A percentile compares a stretch with the other conserved stretches of the same genome.
These are phyloP conservation scores for Thuidium tamariscinum DNA, from an alignment of 225 moss, liverwort and hornwort species.

Conservation along the genomic window DNA sequence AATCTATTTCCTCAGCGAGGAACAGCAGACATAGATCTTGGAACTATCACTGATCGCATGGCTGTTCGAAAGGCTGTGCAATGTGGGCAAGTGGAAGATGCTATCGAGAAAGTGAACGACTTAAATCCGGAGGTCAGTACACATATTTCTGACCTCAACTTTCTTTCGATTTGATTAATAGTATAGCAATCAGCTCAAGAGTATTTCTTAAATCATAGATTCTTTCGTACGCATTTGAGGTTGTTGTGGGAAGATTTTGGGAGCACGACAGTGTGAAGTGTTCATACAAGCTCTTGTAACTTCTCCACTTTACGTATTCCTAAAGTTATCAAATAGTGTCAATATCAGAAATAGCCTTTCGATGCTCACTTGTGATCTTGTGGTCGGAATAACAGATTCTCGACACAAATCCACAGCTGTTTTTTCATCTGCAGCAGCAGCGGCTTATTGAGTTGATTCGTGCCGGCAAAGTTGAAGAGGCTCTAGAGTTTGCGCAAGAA, in stretches of 20 bases:
- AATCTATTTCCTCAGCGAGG: slow-evolving; percentile 41
- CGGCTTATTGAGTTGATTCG: slow-evolving; percentile 90
- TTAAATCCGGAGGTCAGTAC: slow-evolving; percentile 72
- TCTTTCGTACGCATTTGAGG: not conserved
- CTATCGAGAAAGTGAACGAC: slow-evolving; percentile 96
- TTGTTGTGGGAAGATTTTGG: not conserved
- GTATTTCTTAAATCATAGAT: not conserved
- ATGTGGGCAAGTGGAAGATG: slow-evolving; percentile 93
- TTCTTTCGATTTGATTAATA: not conserved
- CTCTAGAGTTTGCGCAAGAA: slow-evolving; percentile 89
- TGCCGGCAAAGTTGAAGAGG: slow-evolving; percentile 87
- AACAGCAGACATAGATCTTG: slow-evolving; percentile 97
- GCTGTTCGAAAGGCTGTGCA: slow-evolving; percentile 92
- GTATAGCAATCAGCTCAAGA: not conserved
- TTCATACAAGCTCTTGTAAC: not conserved
- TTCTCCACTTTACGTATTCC: not conserved
- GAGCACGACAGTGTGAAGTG: not conserved
- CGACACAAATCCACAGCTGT: slow-evolving; percentile 90
- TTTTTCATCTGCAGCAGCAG: slow-evolving; percentile 95
- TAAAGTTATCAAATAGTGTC: not conserved
- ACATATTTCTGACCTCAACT: not conserved
- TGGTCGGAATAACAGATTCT: slow-evolving; percentile 56
- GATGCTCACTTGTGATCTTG: not conserved
- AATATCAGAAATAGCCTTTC: not conserved
- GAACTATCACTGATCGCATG: slow-evolving; percentile 94